Evolutionary conservation across 192 early-diverging fungal genomes (phyloP).

Genomic region (Coemansia sp.): DNA sequence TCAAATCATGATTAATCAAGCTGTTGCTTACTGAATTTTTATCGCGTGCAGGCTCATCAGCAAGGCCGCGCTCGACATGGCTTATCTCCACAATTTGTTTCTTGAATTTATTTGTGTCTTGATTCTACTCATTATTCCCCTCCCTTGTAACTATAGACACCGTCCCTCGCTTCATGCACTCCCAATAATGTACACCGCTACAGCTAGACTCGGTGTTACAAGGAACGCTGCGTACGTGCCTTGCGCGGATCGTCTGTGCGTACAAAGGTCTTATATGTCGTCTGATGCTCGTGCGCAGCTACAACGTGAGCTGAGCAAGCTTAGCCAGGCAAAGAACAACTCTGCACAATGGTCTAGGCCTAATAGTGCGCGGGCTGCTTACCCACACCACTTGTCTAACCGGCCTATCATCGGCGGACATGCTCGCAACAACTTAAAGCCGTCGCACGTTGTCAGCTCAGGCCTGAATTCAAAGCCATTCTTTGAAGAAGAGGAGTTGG

Average conservation of each 20-base stretch:
- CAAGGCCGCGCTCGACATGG: neutral
- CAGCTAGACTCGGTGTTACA: slow-evolving; percentile 2
- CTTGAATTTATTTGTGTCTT: neutral
- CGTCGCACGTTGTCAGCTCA: slow-evolving; percentile 4
- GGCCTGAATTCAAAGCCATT: slow-evolving; percentile 16
- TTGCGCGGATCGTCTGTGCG: neutral
- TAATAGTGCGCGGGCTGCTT: neutral
- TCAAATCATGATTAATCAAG: neutral
- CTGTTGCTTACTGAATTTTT: neutral
- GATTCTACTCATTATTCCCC: neutral
- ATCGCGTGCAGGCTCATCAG: neutral
- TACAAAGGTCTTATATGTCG: neutral
- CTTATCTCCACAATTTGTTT: neutral
- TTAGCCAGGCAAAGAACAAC: slow-evolving; percentile 1
- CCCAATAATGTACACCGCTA: neutral
- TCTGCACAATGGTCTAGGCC: neutral
- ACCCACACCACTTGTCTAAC: neutral
- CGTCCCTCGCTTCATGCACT: neutral
- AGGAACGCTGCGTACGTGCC: neutral
- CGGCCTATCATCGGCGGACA: slow-evolving; percentile 16
- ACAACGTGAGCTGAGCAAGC: neutral
- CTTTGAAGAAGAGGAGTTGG: slow-evolving; percentile 11
- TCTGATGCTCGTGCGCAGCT: neutral
- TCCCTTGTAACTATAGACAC: neutral
- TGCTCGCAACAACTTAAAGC: slow-evolving; percentile 28